Evolutionary conservation across 1,284 basidiomycete genomes (phyloP).

Genomic region (Sporisorium graminicola): DNA sequence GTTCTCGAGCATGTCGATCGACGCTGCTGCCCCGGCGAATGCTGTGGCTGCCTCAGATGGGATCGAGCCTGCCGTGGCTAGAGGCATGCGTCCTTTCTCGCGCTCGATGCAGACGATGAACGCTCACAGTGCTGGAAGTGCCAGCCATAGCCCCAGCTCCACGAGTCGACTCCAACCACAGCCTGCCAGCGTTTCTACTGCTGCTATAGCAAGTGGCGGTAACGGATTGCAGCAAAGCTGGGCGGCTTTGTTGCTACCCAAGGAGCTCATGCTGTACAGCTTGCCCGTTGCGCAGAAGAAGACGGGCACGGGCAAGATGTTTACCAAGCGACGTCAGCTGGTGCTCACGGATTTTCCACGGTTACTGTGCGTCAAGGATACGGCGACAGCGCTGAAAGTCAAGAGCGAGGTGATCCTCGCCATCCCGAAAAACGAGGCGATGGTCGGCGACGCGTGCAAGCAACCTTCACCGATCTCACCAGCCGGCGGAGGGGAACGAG

Average conservation of each 20-base stretch:
- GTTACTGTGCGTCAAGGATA: conserved; percentile 73
- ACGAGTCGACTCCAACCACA: conserved; percentile 1
- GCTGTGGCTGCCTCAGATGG: neutral
- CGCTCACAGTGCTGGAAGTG: neutral
- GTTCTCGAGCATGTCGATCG: conserved; percentile 42
- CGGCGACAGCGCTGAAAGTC: conserved; percentile 68
- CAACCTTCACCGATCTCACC: neutral
- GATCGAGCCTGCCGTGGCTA: neutral
- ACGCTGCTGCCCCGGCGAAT: neutral
- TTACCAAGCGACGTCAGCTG: conserved; percentile 71
- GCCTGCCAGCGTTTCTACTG: neutral
- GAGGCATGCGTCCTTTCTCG: conserved; percentile 18
- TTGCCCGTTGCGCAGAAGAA: conserved; percentile 60
- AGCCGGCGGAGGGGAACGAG: neutral
- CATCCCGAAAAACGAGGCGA: conserved; percentile 56
- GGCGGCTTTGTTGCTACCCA: conserved; percentile 59
- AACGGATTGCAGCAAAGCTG: conserved; percentile 42
- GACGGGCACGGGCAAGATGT: conserved; percentile 64
- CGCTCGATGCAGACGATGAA: conserved; percentile 25
- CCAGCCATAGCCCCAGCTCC: conserved; percentile 16
- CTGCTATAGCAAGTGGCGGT: neutral
- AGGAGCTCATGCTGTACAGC: conserved; percentile 61
- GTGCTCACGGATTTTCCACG: conserved; percentile 73
- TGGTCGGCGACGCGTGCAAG: neutral
- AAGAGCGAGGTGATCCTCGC: conserved; percentile 72